These are phyloP conservation scores for Lipomyces japonicus DNA, from an alignment of 805 yeast genomes.

Conservation along the genomic window DNA sequence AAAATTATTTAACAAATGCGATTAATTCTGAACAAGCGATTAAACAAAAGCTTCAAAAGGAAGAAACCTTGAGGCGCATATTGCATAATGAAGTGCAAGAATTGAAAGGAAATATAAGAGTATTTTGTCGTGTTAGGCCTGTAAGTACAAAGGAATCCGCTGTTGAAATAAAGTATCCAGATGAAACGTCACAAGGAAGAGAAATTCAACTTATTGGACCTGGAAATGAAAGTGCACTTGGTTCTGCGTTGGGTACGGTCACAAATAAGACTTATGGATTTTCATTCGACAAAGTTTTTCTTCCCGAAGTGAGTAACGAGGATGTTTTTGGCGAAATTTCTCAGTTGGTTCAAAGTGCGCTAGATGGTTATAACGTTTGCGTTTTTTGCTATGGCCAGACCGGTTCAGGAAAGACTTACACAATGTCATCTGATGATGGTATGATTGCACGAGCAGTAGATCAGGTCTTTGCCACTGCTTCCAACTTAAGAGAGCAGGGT, in stretches of 20 bases:
- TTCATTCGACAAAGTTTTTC: constrained; percentile 76
- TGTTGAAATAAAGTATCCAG: constrained; percentile 39
- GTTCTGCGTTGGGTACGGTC: constrained; percentile 28
- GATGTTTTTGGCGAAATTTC: constrained; percentile 80
- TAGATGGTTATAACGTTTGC: constrained; percentile 89
- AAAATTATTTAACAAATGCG: constrained; percentile 32
- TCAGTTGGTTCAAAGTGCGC: constrained; percentile 76
- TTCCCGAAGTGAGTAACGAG: constrained; percentile 48
- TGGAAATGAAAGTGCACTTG: constrained; percentile 19
- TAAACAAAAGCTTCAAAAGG: constrained; percentile 43
- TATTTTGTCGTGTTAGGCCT: constrained; percentile 83
- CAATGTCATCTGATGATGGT: constrained; percentile 76
- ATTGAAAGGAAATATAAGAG: constrained; percentile 86
- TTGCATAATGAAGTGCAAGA: constrained; percentile 77
- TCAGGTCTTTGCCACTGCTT: constrained; percentile 61
- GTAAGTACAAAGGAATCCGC: constrained; percentile 32
- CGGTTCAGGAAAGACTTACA: constrained; percentile 89
- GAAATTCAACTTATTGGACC: constrained; percentile 31
- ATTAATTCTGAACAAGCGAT: constrained; percentile 35
- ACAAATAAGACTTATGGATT: constrained; percentile 43
- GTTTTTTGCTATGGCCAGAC: constrained; percentile 98
- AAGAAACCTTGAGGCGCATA: constrained; percentile 56
- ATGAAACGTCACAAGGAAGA: constrained; percentile 31
- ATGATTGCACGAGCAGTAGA: constrained; percentile 73
- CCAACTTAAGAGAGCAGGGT: constrained; percentile 48